Conservation (phyloP, 306 rosid species). For the Pachyrhizus erosus region DNA sequence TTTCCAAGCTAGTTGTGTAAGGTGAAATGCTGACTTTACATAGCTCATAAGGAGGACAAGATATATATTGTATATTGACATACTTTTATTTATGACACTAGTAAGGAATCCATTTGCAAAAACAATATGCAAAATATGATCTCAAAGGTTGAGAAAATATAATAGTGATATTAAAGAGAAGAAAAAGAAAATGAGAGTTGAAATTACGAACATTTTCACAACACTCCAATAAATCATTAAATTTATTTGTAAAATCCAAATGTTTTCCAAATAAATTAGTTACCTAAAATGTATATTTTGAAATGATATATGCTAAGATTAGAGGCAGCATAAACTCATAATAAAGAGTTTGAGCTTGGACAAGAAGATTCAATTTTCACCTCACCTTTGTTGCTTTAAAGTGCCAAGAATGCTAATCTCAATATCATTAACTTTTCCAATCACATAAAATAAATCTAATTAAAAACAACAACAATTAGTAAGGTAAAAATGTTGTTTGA, state of each 20-base stretch:
- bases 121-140: constrained; percentile 48
- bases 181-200: not conserved
- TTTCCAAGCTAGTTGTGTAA: too few species aligned
- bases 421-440: too few species aligned
- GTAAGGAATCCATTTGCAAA: constrained; percentile 98
- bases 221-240: constrained; percentile 84
- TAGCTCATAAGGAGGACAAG: constrained; percentile 25
- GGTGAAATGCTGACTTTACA: too few species aligned
- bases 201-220: constrained; percentile 88
- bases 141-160: constrained; percentile 42
- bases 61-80: constrained; percentile 41
- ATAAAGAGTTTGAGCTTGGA: constrained; percentile 29
- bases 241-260: constrained; percentile 90
- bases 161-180: not conserved
- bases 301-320: constrained; percentile 26
- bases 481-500: too few species aligned
- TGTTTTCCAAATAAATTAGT: constrained; percentile 87
- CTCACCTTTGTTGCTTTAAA: too few species aligned
- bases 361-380: too few species aligned
- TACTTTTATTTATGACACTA: constrained; percentile 90
- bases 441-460: too few species aligned
- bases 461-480: too few species aligned
- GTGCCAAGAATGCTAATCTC: too few species aligned
- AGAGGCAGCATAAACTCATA: constrained; percentile 3
- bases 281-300: constrained; percentile 65